Evolutionary conservation across 371 early-diverging fungal genomes (phyloP).

Genomic region (Lichtheimia ramosa): DNA sequence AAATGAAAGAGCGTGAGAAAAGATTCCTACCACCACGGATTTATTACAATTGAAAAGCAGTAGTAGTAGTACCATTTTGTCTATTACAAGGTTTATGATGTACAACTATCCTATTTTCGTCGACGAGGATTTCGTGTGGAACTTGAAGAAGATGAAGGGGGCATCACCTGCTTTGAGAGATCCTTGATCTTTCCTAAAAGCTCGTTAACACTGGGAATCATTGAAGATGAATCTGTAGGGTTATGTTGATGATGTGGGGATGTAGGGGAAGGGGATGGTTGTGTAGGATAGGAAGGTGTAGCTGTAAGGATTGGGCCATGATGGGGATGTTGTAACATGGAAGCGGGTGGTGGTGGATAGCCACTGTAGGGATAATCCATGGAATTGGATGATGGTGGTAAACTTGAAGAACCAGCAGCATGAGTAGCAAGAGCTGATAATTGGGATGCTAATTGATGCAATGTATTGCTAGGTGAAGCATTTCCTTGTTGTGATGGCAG

Average conservation of each 20-base stretch:
- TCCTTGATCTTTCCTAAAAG: conserved; percentile 1
- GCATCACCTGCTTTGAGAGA: conserved; percentile 12
- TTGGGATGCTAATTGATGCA: background rate
- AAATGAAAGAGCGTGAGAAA: background rate
- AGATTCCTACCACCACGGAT: too few relatives aligned
- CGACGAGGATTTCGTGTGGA: background rate
- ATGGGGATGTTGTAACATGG: background rate
- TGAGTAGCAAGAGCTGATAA: background rate
- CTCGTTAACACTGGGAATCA: conserved; percentile 10
- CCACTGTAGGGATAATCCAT: background rate
- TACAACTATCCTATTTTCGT: too few relatives aligned
- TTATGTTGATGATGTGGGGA: too few relatives aligned
- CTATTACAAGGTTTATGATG: too few relatives aligned
- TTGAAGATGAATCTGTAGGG: background rate
- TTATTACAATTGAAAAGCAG: too few relatives aligned
- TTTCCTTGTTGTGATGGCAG: background rate
- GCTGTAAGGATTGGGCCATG: background rate
- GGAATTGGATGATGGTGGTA: background rate
- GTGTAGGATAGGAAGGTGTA: background rate
- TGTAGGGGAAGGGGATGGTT: background rate
- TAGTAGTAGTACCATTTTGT: too few relatives aligned
- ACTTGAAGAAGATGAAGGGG: background rate
- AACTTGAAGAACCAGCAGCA: background rate
- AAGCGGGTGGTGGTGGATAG: background rate
- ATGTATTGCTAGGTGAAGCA: background rate